Base-by-base conservation (phyloP, 176 grass and related monocot species). In the Triticum timopheevii region DNA sequence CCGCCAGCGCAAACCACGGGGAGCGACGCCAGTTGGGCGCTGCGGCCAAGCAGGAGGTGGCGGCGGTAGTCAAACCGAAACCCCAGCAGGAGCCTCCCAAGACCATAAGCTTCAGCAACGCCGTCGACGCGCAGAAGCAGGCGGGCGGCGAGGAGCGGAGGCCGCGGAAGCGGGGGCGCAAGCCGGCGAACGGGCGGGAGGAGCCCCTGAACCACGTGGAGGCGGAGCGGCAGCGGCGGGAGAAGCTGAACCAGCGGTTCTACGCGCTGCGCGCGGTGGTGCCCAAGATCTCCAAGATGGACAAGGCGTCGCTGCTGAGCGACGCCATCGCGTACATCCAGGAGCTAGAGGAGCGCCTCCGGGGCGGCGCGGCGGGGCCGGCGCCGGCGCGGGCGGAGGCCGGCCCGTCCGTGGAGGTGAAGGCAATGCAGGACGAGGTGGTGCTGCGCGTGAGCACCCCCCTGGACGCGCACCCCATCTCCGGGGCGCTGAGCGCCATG, bases 211-310 rank as follows among this genome's bases (percentile, higher is more conserved):
- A 97, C 87, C 95, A 97, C 77, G 95, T 97, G 63, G 95, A 97
- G 87, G 95, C 95, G 33, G 95, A 97, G 91, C 93, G 95, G 83
- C 93, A 93, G 87, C 78, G 95, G n/a, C 88, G 95, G 9, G 95
- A 97, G 86, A 97, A 95, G 90, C 87, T 97, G 61, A 97, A 97
- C 89, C 95, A 97, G 89, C 82, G 93, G 42, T 97, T 97, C 87
- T 97, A 95, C 88, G 91, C 91, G 9, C 89, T 97, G 47, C 85
- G 95, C 28, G 93, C 95, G 20, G 95, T 97, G 33, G 91, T 97
- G 10, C 95, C 93, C 13, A 93, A 91, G 77, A 97, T 97, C 47
- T 93, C 92, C 30, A 97, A 97, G 87, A 97, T 93, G 93, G 95
- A 97, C 84, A 97, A 97, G 82, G 95, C 95, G 9, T 97, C 95